phyloP scores from a whole-genome alignment of 306 rosid species.

The Sindora glabra region DNA sequence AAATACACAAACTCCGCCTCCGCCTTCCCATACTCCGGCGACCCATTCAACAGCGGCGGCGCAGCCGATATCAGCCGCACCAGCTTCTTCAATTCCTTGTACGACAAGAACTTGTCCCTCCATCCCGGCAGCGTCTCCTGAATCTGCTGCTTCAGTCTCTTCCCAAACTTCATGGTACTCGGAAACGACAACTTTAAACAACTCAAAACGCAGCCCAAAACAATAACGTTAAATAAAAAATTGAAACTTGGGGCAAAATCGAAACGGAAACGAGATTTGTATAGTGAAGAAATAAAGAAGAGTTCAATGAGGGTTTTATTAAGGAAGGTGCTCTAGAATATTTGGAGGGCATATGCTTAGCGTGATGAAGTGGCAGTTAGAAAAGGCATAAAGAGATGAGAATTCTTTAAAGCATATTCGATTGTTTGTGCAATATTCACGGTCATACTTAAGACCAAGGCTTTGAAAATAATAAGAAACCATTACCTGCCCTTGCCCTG shows the following conservation, averaged over 20 bases:
- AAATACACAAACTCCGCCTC: slow-evolving; percentile 58
- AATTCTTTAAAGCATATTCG: slow-evolving; percentile 63
- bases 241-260: neutral
- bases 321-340: slow-evolving; percentile 45
- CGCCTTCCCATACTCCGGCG: slow-evolving; percentile 27
- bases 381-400: slow-evolving; percentile 35
- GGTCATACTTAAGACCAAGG: slow-evolving; percentile 22
- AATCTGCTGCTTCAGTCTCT: slow-evolving; percentile 68
- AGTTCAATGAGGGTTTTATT: slow-evolving; percentile 16
- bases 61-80: slow-evolving; percentile 37
- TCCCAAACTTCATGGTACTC: slow-evolving; percentile 67
- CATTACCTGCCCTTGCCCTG: neutral
- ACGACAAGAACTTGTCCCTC: slow-evolving; percentile 75
- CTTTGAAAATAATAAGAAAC: neutral
- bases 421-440: slow-evolving; percentile 27
- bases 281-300: neutral
- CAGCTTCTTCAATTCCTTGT: slow-evolving; percentile 78
- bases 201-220: neutral
- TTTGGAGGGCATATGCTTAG: slow-evolving; percentile 73
- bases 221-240: neutral
- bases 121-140: slow-evolving; percentile 63
- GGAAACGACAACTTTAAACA: too few species aligned
- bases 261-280: neutral
- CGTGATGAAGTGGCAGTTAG: slow-evolving; percentile 53
- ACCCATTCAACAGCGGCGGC: slow-evolving; percentile 23